Percentiles rank a stretch among this genome's conserved stretches.
These are phyloP conservation scores for Metschnikowia anglica DNA, from an alignment of 805 yeast genomes.

Conservation along the genomic window DNA sequence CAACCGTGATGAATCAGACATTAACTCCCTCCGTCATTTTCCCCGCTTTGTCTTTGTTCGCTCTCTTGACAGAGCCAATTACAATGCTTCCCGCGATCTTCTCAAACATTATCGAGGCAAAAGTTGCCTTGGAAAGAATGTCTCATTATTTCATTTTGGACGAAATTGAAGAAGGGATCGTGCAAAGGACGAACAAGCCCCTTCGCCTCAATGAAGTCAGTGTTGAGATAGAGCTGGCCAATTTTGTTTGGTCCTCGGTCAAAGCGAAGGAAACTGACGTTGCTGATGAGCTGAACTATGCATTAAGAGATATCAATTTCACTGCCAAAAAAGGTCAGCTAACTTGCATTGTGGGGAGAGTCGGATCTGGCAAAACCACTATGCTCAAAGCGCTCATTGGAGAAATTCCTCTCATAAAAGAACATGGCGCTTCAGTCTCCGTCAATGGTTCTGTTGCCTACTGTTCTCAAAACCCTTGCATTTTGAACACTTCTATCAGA, in stretches of 20 bases:
- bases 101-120: conserved; percentile 29
- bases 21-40: conserved; percentile 39
- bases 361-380: conserved; percentile 68
- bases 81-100: conserved; percentile 33
- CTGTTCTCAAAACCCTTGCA: conserved; percentile 61
- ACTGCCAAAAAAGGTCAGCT: conserved; percentile 52
- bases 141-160: conserved; percentile 33
- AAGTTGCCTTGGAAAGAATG: conserved; percentile 36
- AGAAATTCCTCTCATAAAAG: conserved; percentile 32
- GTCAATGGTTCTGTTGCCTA: conserved; percentile 51
- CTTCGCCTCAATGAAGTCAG: conserved; percentile 25
- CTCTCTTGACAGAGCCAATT: conserved; percentile 37
- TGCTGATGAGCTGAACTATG: conserved; percentile 42
- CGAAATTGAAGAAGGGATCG: conserved; percentile 31
- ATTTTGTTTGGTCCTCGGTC: conserved; percentile 50
- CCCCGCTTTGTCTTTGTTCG: conserved; percentile 42
- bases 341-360: conserved; percentile 63
- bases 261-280: conserved; percentile 21
- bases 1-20: conserved; percentile 23
- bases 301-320: conserved; percentile 50
- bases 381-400: conserved; percentile 56
- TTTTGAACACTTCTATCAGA: conserved; percentile 49
- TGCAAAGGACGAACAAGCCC: conserved; percentile 20
- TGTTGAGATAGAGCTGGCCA: conserved; percentile 47
- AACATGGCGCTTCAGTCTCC: conserved; percentile 11